phyloP scores from a whole-genome alignment of 306 rosid genomes.

The Dalbergia cochinchinensis region DNA sequence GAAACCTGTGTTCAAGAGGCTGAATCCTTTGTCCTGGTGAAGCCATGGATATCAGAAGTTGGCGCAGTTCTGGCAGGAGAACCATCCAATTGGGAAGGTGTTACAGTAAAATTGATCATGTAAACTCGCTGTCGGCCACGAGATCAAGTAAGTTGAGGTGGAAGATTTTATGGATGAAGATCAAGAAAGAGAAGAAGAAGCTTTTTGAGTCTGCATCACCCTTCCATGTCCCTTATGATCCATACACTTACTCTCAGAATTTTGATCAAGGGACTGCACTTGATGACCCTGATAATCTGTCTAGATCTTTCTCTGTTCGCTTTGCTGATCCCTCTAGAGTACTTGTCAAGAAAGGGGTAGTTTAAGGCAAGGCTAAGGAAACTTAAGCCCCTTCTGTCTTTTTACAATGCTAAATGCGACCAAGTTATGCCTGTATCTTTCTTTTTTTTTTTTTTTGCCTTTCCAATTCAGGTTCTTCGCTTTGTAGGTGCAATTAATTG shows the following conservation, averaged over 20 bases:
- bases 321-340: slow-evolving; percentile 60
- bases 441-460: neutral
- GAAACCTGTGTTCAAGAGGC: neutral
- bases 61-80: slow-evolving; percentile 41
- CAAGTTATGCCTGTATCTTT: neutral
- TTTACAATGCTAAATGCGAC: neutral
- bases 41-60: slow-evolving; percentile 43
- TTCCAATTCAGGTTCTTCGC: neutral
- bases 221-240: slow-evolving; percentile 53
- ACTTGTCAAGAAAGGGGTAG: slow-evolving; percentile 35
- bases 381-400: neutral
- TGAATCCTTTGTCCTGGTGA: slow-evolving; percentile 27
- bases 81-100: slow-evolving; percentile 48
- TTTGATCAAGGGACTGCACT: slow-evolving; percentile 56
- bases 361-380: slow-evolving; percentile 30
- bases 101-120: slow-evolving; percentile 9
- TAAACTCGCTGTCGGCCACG: slow-evolving; percentile 17
- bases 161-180: slow-evolving; percentile 45
- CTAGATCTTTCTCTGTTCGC: slow-evolving; percentile 60
- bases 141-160: slow-evolving; percentile 41
- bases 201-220: slow-evolving; percentile 35
- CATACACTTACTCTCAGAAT: slow-evolving; percentile 65
- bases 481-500: slow-evolving; percentile 1
- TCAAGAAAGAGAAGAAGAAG: slow-evolving; percentile 55
- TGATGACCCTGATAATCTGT: slow-evolving; percentile 55